These are phyloP conservation scores for Symbiodinium pilosum DNA, from an alignment of 73 alveolate species.

Conservation along the genomic window DNA sequence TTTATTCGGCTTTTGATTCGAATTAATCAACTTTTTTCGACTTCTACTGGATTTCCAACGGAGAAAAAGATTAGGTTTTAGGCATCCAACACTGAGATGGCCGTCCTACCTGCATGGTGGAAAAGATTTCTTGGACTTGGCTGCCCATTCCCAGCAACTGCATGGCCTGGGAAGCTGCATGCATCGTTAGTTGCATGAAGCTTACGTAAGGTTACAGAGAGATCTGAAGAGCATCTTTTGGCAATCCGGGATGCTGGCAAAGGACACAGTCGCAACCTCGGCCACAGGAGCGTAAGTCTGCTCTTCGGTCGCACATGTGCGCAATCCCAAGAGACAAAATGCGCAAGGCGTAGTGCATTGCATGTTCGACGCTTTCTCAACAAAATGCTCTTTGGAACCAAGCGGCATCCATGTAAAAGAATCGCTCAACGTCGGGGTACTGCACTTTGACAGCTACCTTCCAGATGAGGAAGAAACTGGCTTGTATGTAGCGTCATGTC, in stretches of 20 bases:
- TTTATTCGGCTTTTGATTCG: no score
- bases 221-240: no score
- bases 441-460: slow-evolving; percentile 95
- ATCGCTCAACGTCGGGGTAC: slow-evolving; percentile 96
- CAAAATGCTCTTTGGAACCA: not conserved
- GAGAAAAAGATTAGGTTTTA: not conserved
- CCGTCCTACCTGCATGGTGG: slow-evolving; percentile 53
- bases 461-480: not conserved
- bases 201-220: not conserved
- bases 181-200: not conserved
- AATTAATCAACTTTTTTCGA: not conserved
- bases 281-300: not conserved
- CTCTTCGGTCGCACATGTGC: not conserved
- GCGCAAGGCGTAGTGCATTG: not conserved
- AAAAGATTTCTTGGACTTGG: slow-evolving; percentile 60
- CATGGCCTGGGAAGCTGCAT: not conserved
- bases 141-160: slow-evolving; percentile 89
- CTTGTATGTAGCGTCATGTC: not conserved
- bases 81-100: not conserved
- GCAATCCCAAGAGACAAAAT: not conserved
- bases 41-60: not conserved
- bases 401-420: slow-evolving; percentile 53
- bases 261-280: slow-evolving; percentile 75
- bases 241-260: not conserved
- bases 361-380: no score